Evolutionary conservation across 1,284 basidiomycete species (phyloP).

Genomic region (Boletus albobrunnescens): DNA sequence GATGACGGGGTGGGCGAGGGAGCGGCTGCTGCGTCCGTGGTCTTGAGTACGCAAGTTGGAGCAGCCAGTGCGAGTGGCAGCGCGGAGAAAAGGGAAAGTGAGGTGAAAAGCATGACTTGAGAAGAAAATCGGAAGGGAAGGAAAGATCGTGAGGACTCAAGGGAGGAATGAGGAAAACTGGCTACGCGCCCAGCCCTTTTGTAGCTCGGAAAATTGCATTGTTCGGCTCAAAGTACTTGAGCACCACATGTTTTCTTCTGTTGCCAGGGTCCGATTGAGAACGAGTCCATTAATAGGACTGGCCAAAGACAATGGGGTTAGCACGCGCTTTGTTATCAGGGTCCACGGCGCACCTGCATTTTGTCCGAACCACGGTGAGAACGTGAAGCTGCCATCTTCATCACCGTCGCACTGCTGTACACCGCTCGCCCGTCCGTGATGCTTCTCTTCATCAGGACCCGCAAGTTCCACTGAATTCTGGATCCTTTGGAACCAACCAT

Average conservation of each 20-base stretch:
- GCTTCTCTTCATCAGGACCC: not conserved
- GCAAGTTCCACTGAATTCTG: not conserved
- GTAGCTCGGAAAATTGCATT: not conserved
- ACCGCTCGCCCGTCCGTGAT: not conserved
- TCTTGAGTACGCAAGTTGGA: constrained; percentile 23
- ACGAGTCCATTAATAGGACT: not conserved
- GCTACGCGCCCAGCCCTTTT: not conserved
- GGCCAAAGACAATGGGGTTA: too few species aligned
- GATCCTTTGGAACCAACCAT: too few species aligned
- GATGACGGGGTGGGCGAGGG: constrained; percentile 10
- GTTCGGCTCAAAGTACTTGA: not conserved
- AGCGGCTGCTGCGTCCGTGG: not conserved
- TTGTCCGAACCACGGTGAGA: not conserved
- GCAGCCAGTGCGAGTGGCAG: constrained; percentile 30
- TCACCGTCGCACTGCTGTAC: constrained; percentile 9
- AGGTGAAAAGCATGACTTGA: constrained; percentile 17
- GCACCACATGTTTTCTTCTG: constrained; percentile 2
- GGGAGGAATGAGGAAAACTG: not conserved
- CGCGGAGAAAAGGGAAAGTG: constrained; percentile 21
- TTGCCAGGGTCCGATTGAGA: constrained; percentile 7
- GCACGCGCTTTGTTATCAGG: not conserved
- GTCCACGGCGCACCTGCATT: not conserved
- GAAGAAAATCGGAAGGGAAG: constrained; percentile 1
- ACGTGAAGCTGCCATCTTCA: not conserved
- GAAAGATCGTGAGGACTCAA: constrained; percentile 18